Base-by-base conservation (phyloP, 768 basidiomycete genomes). In the Leccinum longicurvipes region DNA sequence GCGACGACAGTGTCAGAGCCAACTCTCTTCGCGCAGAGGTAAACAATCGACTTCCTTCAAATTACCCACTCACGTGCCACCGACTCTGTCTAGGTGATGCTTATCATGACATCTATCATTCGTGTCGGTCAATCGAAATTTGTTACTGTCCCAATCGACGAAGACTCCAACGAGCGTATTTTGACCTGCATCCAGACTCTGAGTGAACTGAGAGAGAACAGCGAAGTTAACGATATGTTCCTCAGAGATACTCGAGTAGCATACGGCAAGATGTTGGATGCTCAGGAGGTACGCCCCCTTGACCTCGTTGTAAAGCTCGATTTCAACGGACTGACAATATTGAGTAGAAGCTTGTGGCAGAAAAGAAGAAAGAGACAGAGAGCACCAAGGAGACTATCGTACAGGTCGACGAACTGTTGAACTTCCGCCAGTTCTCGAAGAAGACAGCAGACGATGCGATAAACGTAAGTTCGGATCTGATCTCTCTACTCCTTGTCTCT, bases 111-210 rank as follows among this genome's bases (percentile, higher is more conserved):
- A 1, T 97, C 94, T 9, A 80, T 94, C 68, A 91, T 98, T 67
- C 93, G 97, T 47, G 92, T 98, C 53, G 97, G 97, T 34, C 96
- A 98, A 74, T 95, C 93, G 52, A 96, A 95, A 68, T 95, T 96
- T 62, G 90, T 89, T 44, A 85, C 91, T 0, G 87, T 86, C 2
- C 89, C 91, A n/a, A 99, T 99, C 61, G 97, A 99, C 75, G 97
- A 99, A 70, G 97, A 99, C 71, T 95, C 93, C 6, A 89, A 85
- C 62, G 97, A 99, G 72, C 86, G 97, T 24, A 93, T 99, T 73
- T 83, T 97, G 80, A 91, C 89, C 71, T 99, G 97, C 74, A 89
- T 99, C 51, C 89, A 93, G 67, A 93, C 94, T 1, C 77, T 99
- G 64, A 92, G 93, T 62, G 86, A 93, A 60, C 75, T 96, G 31